Base-by-base conservation (phyloP, 139 green algal species). In the Tetradesmus obliquus region DNA sequence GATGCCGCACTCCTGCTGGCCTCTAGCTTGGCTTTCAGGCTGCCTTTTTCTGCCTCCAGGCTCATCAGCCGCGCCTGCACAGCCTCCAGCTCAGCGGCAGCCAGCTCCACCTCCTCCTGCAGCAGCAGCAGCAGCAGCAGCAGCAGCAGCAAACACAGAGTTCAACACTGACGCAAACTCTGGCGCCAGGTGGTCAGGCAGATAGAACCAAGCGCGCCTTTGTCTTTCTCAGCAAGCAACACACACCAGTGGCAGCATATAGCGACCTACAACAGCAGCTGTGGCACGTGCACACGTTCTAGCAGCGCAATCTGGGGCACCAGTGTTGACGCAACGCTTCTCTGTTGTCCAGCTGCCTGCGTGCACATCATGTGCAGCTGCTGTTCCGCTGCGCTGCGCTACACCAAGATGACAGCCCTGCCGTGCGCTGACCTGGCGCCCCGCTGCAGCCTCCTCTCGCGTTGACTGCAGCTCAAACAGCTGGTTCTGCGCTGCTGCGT, bases 81-180 rank as follows among this genome's bases (percentile, higher is more conserved):
- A n/a, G 93, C 90, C 22, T 96, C 95, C n/a, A 96, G 87, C 91
- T 96, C 94, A 58, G 91, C 88, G 3, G 90, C 91, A 8, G 95
- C 94, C 32, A 98, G 92, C 82, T 99, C 97, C 88, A 98, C 90
- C 94, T 99, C 96, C 55, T 90, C 81, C 93, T 96, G 95, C 5
- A 91, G 89, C 2, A 88, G 72, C 92, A 94, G 90, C 82, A 74
- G 51, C n/a, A 74, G 15, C 66, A 74, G 66, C n/a, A 10, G 74
- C 19, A 80, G 72, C 20, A 80, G 72, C 60, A 71, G 60, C 10
- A 71, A 19, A 4, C 9, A 15, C 10, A 71, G 3, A 45, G 32
- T 45, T 45, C 32, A 45, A 45, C 32, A 45, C 32, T 45, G 32
- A 45, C 32, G 32, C 32, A 45, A 45, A 45, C 32, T 45, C 32